Conservation (phyloP, 2,329 filamentous ascomycete species). For the Calonectria pauciramosa region DNA sequence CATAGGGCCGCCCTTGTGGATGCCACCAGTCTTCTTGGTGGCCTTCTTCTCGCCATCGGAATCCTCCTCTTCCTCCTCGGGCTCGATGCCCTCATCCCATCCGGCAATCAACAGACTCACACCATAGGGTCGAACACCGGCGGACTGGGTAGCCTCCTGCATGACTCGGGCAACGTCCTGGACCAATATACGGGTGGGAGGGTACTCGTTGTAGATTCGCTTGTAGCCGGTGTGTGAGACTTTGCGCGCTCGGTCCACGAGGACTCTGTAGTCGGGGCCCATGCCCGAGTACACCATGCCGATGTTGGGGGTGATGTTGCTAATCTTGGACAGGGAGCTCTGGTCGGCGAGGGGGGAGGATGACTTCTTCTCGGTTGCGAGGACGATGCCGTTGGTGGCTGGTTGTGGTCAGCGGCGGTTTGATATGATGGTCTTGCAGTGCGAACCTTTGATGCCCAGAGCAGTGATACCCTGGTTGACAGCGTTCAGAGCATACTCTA, state of each 20-base stretch:
- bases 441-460: slow-evolving; percentile 94
- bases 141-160: slow-evolving; percentile 98
- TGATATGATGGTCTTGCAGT: background rate
- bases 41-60: slow-evolving; percentile 75
- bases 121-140: slow-evolving; percentile 96
- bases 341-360: slow-evolving; percentile 97
- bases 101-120: slow-evolving; percentile 96
- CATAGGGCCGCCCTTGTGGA: slow-evolving; percentile 95
- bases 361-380: slow-evolving; percentile 99
- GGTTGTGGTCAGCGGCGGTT: slow-evolving; percentile 38
- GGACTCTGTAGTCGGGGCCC: slow-evolving; percentile 97
- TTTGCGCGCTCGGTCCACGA: slow-evolving; percentile 98
- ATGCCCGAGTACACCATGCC: slow-evolving; percentile 99
- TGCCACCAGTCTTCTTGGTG: slow-evolving; percentile 91
- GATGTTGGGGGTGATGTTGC: slow-evolving; percentile 98
- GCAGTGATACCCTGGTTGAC: slow-evolving; percentile 99
- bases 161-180: slow-evolving; percentile 98
- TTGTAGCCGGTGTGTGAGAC: slow-evolving; percentile 99
- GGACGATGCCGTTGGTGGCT: slow-evolving; percentile 99
- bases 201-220: slow-evolving; percentile 99
- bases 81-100: slow-evolving; percentile 97
- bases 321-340: slow-evolving; percentile 95
- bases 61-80: slow-evolving; percentile 77
- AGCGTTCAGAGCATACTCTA: slow-evolving; percentile 99
- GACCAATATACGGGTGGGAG: slow-evolving; percentile 98